Base-by-base conservation (phyloP, 805 yeast species). In the Candida wancherniae region DNA sequence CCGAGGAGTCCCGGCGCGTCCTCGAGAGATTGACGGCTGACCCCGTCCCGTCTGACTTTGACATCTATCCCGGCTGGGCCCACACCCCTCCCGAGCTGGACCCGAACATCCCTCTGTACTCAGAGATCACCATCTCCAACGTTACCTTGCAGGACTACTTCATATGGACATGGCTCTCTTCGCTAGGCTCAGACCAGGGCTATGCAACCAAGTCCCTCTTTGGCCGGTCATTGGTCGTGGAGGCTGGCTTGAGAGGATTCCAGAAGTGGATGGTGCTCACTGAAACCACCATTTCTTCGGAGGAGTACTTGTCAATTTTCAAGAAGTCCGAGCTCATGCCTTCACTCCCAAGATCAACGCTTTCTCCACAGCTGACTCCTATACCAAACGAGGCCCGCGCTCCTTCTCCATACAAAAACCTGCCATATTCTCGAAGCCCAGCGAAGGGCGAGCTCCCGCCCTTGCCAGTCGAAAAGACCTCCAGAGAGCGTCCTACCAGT, bases 121-220 rank as follows among this genome's bases (percentile, higher is more conserved):
- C 60, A 22, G 58, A 56, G 33, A 51, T 61, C 12, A 39, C 51
- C 26, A 62, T 84, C 7, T 61, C 73, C 6, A 71, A 83, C 37
- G 80, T 83, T 1, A 70, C 84, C 5, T 75, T 86, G 12, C 94
- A 84, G 54, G 95, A 86, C 54, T 86, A 82, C 54, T 86, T 80
- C 49, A 84, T 85, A 17, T 86, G 95, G 95, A 74, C 95, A 1
- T 86, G 95, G 95, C 63, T 85, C 48, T 75, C 87, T 1, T 72
- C 86, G 2, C 52, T 85, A 15, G 84, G 84, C 0, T 69, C 77
- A 19, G 95, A 86, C 50, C 82, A 84, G 49, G 74, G 86, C 0
- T 65, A 70, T 19, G 55, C 63, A 15, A 76, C 77, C 44, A 82
- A 82, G 53, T 70, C 71, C 19, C 55, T 80, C 2, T 86, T 86